Conservation (phyloP, 129 eudicot genomes). For the Tagetes patula region DNA sequence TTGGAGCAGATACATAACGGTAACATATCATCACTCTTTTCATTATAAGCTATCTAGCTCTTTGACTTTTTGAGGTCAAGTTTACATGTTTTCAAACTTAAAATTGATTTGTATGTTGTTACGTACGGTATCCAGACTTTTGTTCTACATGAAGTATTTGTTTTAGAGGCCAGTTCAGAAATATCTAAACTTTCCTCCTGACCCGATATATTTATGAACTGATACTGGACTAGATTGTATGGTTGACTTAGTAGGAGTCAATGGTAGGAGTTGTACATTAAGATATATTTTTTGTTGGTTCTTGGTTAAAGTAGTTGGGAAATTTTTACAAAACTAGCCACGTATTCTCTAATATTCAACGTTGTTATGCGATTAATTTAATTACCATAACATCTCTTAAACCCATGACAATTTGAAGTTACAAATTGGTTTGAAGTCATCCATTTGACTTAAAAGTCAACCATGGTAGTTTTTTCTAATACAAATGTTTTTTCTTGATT, state of each 20-base stretch:
- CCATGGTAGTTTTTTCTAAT: not conserved
- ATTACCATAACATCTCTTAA: not conserved
- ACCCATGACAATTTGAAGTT: not conserved
- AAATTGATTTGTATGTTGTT: slow-evolving; percentile 1
- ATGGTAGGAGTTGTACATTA: not conserved
- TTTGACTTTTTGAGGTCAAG: slow-evolving; percentile 15
- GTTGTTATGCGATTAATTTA: not conserved
- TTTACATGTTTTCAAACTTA: not conserved
- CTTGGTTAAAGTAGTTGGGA: not conserved
- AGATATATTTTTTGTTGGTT: not conserved
- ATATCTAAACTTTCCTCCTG: not conserved
- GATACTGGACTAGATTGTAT: not conserved
- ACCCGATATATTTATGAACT: not conserved
- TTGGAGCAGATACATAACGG: slow-evolving; percentile 83
- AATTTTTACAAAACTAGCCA: no score
- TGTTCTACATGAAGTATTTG: not conserved
- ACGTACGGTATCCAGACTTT: not conserved
- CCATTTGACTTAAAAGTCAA: not conserved
- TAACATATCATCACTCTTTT: slow-evolving; percentile 27
- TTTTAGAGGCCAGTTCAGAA: not conserved
- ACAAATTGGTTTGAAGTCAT: not conserved
- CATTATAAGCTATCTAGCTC: not conserved
- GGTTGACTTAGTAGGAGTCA: not conserved
- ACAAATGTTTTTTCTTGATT: not conserved
- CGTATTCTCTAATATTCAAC: no score